Base-by-base conservation (phyloP, 2,329 filamentous ascomycete species). In the Fusarium subtropicale region DNA sequence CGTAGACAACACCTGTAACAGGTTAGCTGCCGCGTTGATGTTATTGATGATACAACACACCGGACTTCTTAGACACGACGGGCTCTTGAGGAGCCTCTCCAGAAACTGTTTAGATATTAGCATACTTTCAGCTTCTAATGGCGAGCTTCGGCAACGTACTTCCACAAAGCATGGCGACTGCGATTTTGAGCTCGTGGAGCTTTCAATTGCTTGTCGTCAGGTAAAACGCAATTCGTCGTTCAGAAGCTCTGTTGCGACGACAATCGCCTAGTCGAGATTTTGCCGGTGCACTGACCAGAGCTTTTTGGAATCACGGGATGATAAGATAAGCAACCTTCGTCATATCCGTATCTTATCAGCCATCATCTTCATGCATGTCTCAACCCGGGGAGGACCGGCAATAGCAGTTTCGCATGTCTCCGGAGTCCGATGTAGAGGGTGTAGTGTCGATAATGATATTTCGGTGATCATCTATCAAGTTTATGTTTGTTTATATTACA, bases 21-120 rank as follows among this genome's bases (percentile, higher is more conserved):
- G 13, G 60, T 75, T 66, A 74, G 72, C 52, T 55, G 56, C 55
- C 52, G 64, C 45, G 59, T 48, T 15, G 31, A 60, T 63, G 41
- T 57, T 70, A 55, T 53, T 54, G 60, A 56, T 72, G 34, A 52
- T 50, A 83, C 89, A 52, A 41, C 48, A 75, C 84, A 94, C 93
- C 94, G 77, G 93, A 97, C 84, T 97, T 97, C 81, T 92, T 91
- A 77, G 96, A 99, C 77, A 94, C 92, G 73, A 98, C 95, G 58
- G 96, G 94, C 82, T 94, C 91, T 83, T 97, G 92, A 71, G 96
- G 95, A 83, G 93, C 91, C 87, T 97, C 95, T 83, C 96, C 96
- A 68, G 96, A 99, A 81, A 99, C 95, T 97, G 76, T 57, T 64
- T 44, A 48, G 36, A 28, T 13, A 65, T 73, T 65, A 66, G 74